phyloP scores from a whole-genome alignment of 345 rosid genomes.

The Linum trigynum region DNA sequence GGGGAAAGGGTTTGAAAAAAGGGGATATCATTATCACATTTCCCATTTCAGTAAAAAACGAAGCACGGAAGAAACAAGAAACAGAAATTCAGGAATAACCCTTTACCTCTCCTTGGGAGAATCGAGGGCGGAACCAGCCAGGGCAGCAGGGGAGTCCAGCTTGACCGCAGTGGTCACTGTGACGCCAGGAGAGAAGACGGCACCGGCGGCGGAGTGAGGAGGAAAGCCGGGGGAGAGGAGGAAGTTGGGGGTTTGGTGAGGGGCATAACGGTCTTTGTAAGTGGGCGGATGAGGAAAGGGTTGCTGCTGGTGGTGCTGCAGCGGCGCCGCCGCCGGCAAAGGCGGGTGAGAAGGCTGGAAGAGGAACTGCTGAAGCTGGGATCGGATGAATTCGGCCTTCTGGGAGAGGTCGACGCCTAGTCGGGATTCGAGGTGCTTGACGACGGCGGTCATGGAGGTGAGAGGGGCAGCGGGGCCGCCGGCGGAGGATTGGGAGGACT shows the following conservation, averaged over 20 bases:
- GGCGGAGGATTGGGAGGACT: not conserved
- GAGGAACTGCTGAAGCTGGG: constrained; percentile 26
- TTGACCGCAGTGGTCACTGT: not conserved
- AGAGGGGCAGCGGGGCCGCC: not conserved
- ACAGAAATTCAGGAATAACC: too few species aligned
- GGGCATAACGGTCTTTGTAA: constrained; percentile 16
- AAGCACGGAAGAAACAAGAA: too few species aligned
- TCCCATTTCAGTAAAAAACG: too few species aligned
- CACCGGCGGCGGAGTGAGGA: constrained; percentile 5
- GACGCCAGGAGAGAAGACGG: not conserved
- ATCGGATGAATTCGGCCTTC: constrained; percentile 28
- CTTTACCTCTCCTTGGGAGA: not conserved
- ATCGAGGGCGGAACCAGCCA: not conserved
- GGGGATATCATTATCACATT: too few species aligned
- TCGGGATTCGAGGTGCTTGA: constrained; percentile 24
- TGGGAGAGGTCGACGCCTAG: constrained; percentile 32
- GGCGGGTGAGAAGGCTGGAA: constrained; percentile 12
- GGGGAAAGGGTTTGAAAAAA: too few species aligned
- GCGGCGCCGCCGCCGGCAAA: not conserved
- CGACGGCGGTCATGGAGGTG: constrained; percentile 23
- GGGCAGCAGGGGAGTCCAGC: not conserved
- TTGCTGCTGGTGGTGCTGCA: not conserved
- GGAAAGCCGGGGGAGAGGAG: constrained; percentile 15
- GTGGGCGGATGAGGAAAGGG: not conserved
- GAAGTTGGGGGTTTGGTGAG: constrained; percentile 18